Conservation (phyloP, 139 green algal species). For the Protoeuglena noctilucae region DNA sequence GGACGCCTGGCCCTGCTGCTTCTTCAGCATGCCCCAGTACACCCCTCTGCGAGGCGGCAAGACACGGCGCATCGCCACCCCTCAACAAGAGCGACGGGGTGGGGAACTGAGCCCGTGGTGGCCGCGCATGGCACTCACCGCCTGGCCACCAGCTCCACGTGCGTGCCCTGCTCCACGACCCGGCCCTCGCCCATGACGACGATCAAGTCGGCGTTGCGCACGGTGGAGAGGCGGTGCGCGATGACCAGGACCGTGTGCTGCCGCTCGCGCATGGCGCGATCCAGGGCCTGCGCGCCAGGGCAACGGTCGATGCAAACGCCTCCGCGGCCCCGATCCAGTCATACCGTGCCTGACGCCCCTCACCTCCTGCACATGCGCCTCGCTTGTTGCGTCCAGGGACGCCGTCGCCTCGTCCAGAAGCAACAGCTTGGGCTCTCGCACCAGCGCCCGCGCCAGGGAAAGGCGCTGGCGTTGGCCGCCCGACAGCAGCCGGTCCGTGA, state of each 20-base stretch:
- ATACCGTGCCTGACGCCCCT: no score
- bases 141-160: neutral
- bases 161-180: neutral
- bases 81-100: no score
- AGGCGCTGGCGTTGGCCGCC: constrained; percentile 51
- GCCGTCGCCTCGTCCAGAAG: constrained; percentile 34
- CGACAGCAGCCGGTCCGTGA: constrained; percentile 39
- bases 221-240: constrained; percentile 9
- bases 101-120: no score
- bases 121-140: no score
- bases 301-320: no score
- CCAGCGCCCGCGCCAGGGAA: constrained; percentile 46
- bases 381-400: constrained; percentile 25
- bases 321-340: no score
- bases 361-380: constrained; percentile 8
- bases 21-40: neutral
- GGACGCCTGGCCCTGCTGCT: neutral
- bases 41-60: no score
- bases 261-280: neutral
- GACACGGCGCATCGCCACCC: no score
- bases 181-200: constrained; percentile 1
- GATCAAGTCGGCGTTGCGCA: constrained; percentile 2
- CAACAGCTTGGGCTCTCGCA: constrained; percentile 31
- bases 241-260: constrained; percentile 5
- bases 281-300: neutral